These are phyloP conservation scores for Acacia confusa DNA, from an alignment of 306 rosid species.

Conservation along the genomic window DNA sequence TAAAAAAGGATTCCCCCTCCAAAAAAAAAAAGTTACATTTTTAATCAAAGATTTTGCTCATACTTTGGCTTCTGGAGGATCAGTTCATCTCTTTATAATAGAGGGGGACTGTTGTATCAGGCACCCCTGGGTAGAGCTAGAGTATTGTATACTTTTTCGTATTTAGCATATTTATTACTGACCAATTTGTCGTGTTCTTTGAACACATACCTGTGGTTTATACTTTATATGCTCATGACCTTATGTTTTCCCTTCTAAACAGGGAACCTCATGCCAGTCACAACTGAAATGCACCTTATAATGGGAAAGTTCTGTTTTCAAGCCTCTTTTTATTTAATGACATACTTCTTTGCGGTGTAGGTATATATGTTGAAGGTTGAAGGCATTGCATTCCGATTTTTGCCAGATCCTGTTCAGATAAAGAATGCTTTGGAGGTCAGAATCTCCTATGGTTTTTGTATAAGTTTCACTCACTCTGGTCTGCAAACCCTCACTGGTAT, in stretches of 20 bases:
- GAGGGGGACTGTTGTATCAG: background rate
- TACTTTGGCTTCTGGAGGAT: background rate
- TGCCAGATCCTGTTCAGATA: constrained; percentile 94
- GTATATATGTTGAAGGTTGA: constrained; percentile 97
- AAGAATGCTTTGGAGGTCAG: constrained; percentile 90
- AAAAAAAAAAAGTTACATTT: background rate
- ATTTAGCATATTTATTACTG: background rate
- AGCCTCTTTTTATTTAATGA: background rate
- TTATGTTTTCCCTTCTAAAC: background rate
- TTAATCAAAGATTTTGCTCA: background rate
- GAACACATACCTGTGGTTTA: background rate
- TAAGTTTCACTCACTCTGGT: background rate
- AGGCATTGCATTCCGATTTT: constrained; percentile 94
- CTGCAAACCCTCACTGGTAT: background rate
- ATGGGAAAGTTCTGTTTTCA: background rate
- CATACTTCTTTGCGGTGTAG: constrained; percentile 37
- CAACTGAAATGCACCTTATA: background rate
- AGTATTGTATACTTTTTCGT: background rate
- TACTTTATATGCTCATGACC: background rate
- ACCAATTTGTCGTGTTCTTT: background rate
- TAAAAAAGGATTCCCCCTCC: background rate
- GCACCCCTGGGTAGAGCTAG: background rate
- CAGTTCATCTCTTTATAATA: background rate
- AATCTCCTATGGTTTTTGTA: constrained; percentile 19
- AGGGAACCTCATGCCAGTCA: background rate